phyloP scores from a whole-genome alignment of 441 rosid genomes.

The Croton laevigatus region DNA sequence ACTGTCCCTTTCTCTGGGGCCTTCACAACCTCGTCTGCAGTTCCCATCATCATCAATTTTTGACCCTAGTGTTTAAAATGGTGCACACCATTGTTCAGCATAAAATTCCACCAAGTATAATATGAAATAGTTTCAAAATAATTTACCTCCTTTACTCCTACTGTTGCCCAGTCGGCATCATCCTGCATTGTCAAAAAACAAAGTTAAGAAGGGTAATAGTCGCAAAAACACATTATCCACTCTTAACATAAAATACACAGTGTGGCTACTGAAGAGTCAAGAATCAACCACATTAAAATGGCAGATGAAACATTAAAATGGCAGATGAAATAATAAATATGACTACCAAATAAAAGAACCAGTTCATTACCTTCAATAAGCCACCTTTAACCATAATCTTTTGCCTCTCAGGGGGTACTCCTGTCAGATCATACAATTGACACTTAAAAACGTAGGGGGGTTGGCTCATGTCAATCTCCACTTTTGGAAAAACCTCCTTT shows the following conservation, averaged over 20 bases:
- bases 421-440: constrained; percentile 87
- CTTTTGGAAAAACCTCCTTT: constrained; percentile 73
- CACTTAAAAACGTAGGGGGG: constrained; percentile 85
- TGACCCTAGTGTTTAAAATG: constrained; percentile 56
- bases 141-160: constrained; percentile 79
- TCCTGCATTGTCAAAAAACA: constrained; percentile 50
- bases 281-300: not conserved
- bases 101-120: constrained; percentile 4
- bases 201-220: constrained; percentile 4
- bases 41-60: constrained; percentile 99
- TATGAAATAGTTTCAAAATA: not conserved
- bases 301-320: not conserved
- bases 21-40: constrained; percentile 92
- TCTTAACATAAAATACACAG: not conserved
- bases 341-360: not conserved
- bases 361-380: constrained; percentile 62
- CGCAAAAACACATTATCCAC: constrained; percentile 1
- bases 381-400: constrained; percentile 99
- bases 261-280: not conserved
- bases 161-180: constrained; percentile 87
- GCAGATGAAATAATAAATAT: not conserved
- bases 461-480: constrained; percentile 75
- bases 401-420: constrained; percentile 97
- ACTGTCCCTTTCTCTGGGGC: constrained; percentile 92
- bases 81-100: constrained; percentile 7